Evolutionary conservation across 2,329 filamentous ascomycete species (phyloP), one percentile per base, ranked within the genome.

Genomic region (Fonsecaea multimorphosa): DNA sequence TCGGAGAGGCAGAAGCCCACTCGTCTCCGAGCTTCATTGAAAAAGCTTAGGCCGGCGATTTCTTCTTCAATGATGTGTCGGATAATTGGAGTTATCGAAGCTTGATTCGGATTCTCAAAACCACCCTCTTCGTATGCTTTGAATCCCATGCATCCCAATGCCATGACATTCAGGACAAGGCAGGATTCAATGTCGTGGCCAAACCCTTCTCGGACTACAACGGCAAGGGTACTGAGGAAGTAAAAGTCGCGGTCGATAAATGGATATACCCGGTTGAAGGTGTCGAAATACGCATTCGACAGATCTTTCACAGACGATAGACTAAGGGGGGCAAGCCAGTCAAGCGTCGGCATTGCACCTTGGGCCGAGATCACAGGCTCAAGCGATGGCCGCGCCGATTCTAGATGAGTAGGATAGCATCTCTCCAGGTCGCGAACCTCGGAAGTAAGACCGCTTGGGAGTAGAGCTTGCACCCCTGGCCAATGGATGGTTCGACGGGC

Each of bases 211-310:
- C 64, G 61, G 14, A 70, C 66, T 24, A 68, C 68, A 12, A 66
- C 63, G 34, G 65, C 61, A 4, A 85, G 77, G 0, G 82, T 85
- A 66, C 78, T 82, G 1, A 82, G 78, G 69, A 82, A 82, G 71
- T 84, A 85, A 61, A 83, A 80, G 19, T 79, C 79, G 63, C 83
- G 82, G 68, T 86, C 83, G 58, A 86, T 78, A 24, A 84, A 79
- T 0, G 84, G 84, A 16, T 80, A 84, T 31, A 78, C 83, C 0
- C 82, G 82, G 69, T 85, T 83, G 68, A 85, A 85, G 0, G 83
- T 82, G n/a, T 80, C 76, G 71, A 85, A 85, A 66, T 84, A 85
- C 0, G 81, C 81, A 73, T 84, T 81, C 8, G 81, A 79, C n/a
- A 86, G 76, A 0, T 82, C 82, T 66, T 82, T 83, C 61, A 85